Percentiles rank a stretch among this genome's conserved stretches.
Conservation (phyloP, 441 rosid species). For the Metrosideros polymorpha region DNA sequence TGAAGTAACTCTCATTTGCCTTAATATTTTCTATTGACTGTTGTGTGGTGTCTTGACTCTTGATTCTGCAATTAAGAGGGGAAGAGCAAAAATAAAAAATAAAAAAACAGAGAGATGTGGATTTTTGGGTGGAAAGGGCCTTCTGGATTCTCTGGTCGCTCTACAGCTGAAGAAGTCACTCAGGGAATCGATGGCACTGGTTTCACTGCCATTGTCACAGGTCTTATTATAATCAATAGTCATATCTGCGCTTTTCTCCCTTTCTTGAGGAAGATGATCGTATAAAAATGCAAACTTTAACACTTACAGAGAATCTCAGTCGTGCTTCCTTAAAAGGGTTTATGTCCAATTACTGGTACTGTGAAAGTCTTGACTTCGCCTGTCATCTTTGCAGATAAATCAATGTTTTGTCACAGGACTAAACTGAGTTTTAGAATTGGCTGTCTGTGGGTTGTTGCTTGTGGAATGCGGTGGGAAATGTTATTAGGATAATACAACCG, state of each 20-base stretch:
- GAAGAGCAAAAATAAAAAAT: background rate
- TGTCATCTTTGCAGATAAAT: background rate
- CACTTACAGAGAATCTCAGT: background rate
- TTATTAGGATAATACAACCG: background rate
- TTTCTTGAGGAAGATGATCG: background rate
- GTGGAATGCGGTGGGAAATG: background rate
- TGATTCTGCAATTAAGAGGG: background rate
- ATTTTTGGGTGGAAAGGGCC: slow-evolving; percentile 45
- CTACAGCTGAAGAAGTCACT: slow-evolving; percentile 56
- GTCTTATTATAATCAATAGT: slow-evolving; percentile 5
- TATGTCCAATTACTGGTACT: background rate
- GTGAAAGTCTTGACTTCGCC: background rate
- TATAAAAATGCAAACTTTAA: background rate
- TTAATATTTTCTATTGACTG: background rate
- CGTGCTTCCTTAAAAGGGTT: background rate
- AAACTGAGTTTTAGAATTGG: background rate
- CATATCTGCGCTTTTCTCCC: background rate
- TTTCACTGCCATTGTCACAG: slow-evolving; percentile 51
- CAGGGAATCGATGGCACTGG: slow-evolving; percentile 46
- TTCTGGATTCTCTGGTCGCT: slow-evolving; percentile 50
- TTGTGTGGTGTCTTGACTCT: background rate
- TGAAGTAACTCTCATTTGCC: background rate
- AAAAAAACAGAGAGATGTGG: slow-evolving; percentile 18
- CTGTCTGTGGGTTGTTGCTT: background rate
- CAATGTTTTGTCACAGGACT: background rate